Base-by-base conservation (phyloP, 371 early-diverging fungal species). In the Syncephalastrum racemosum region DNA sequence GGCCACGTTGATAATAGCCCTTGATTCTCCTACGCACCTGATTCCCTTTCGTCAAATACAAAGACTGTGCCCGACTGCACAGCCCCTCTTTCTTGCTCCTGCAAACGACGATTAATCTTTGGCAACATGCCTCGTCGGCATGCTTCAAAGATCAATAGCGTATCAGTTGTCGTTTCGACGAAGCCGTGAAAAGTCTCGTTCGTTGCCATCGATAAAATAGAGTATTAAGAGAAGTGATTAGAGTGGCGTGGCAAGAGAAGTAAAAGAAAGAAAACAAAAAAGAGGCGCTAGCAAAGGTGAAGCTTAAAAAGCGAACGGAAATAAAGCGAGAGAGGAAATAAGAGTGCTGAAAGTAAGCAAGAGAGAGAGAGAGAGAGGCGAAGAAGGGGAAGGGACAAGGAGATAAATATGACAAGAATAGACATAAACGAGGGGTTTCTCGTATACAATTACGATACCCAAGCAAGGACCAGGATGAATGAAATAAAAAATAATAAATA, bases 21-120 rank as follows among this genome's bases (percentile, higher is more conserved):
- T 36, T 22, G 39, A 36, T 14, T 20, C 27, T 39, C n/a, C 16
- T 40, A 44, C 51, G 6, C 67, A 73, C 79, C 85, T 45, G 83
- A 79, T 58, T 89, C 88, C 53, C 80, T 73, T 61, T 90, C 90
- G 60, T 87, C 86, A 75, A 86, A 90, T 1, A 89, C 81, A 48
- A 84, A 85, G 0, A 89, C 77, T 0, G 89, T 79, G 4, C 90
- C 90, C 2, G 86, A 82, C 27, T 64, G 55, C 10, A 90, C 78
- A 23, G 82, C 73, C 27, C 71, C 62, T 55, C 87, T 73, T 62
- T 90, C 89, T 18, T 61, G 42, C 31, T 89, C 89, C 45, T 82
- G 80, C 4, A 88, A 70, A 24, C 91, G 69, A 5, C 91, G 70
- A 19, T 63, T 75, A 15, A 89, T 75, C 40, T 85, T 83, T 8